Conservation (phyloP, 2,329 filamentous ascomycete genomes). For the Diaporthe citri region DNA sequence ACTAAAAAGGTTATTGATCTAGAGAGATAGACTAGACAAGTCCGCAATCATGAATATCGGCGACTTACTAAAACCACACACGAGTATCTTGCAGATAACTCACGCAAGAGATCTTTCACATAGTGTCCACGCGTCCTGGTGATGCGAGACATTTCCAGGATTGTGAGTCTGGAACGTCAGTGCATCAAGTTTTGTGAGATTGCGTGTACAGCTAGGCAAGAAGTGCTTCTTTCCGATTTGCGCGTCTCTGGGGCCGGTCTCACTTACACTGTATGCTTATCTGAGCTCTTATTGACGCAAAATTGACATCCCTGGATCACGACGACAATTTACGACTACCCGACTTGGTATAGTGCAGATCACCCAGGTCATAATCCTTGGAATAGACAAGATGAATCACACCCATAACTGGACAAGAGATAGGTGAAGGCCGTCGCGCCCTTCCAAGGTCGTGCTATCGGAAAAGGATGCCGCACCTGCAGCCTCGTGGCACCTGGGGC, state of each 20-base stretch:
- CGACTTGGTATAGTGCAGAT: neutral
- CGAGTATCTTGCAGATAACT: neutral
- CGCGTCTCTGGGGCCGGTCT: neutral
- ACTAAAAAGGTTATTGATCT: neutral
- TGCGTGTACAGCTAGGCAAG: neutral
- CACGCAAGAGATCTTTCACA: neutral
- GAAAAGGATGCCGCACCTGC: neutral
- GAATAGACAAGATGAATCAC: neutral
- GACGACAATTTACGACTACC: neutral
- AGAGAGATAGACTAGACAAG: neutral
- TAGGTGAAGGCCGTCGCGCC: accelerated
- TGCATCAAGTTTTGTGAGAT: neutral
- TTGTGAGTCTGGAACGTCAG: neutral
- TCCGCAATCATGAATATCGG: accelerated
- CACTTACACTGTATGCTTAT: neutral
- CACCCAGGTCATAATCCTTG: neutral
- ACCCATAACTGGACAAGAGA: neutral
- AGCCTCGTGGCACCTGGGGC: neutral
- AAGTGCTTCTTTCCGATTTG: neutral
- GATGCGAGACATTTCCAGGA: neutral
- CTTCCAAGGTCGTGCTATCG: neutral
- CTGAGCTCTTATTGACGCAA: constrained; percentile 15
- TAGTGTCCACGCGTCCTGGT: neutral
- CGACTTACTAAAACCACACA: neutral
- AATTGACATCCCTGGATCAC: constrained; percentile 6